Evolutionary conservation across 129 eudicot species (phyloP).

Genomic region (Gnaphalium uliginosum): DNA sequence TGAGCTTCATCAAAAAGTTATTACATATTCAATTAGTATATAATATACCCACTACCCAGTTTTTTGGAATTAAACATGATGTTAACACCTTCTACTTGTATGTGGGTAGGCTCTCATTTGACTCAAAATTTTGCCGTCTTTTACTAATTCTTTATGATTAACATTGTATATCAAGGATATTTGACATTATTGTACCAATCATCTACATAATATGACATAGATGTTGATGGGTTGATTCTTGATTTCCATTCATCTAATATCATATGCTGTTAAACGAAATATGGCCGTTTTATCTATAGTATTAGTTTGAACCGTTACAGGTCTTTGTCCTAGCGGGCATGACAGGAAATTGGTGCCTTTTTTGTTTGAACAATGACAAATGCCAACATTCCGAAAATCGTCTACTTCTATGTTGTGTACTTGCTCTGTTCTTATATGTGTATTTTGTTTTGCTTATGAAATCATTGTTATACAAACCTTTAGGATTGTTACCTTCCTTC

Average conservation of each 20-base stretch:
- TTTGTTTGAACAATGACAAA: background rate
- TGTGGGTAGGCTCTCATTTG: background rate
- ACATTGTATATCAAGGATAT: conserved; percentile 3
- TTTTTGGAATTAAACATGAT: background rate
- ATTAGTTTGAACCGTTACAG: background rate
- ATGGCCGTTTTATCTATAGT: background rate
- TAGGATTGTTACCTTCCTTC: too few relatives aligned
- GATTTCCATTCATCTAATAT: background rate
- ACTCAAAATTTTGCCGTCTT: conserved; percentile 21
- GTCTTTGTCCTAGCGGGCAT: conserved; percentile 12
- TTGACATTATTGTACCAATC: conserved; percentile 13
- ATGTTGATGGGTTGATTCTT: background rate
- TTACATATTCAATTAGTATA: too few relatives aligned
- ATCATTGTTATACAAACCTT: background rate
- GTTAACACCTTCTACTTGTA: background rate
- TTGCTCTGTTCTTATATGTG: background rate
- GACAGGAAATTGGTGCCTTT: background rate
- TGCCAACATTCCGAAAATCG: background rate
- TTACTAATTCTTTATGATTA: background rate
- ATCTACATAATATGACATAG: background rate
- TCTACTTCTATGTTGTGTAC: background rate
- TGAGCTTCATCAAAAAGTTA: too few relatives aligned
- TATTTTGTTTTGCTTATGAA: background rate
- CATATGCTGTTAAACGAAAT: background rate
- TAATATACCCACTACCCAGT: background rate